Base-by-base conservation (phyloP, 805 yeast genomes). In the Wickerhamiella occidentalis region DNA sequence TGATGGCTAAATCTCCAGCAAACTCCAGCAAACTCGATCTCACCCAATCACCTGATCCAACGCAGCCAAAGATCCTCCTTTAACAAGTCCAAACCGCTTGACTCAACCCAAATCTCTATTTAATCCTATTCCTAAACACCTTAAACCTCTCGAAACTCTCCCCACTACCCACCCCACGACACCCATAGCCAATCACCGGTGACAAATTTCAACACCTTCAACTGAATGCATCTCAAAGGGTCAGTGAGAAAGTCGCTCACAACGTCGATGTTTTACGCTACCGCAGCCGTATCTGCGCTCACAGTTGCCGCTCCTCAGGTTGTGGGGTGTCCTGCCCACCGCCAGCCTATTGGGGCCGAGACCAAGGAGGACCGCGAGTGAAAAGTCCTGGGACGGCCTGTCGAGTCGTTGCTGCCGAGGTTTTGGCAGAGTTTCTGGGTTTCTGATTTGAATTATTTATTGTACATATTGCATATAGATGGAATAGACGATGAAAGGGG, bases 231-330 rank as follows among this genome's bases (percentile, higher is more conserved):
- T 48, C 49, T 57, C 28, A 48, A 52, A 18, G 61, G 58, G 2
- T 54, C 61, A 11, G 50, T 52, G n/a, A 35, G 60, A 12, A 47
- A 58, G 21, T 68, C 68, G 54, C 67, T 82, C 47, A 80, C 86
- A 19, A 73, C 75, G 44, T 79, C 85, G 12, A 68, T 82, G 52
- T 82, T 82, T 64, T 76, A 81, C 21, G 77, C 86, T 17, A 82
- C 92, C 0, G 82, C 82, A 54, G 72, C 81, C n/a, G 77, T 83
- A 25, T 82, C 88, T 33, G 75, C 82, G 51, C 75, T 82, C 15
- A 79, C 80, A 13, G 80, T 78, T 50, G 76, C 79, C 0, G 68
- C 68, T 4, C 68, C 71, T 3, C 61, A 64, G 40, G 33, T 65
- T 11, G 55, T 68, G 35, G 65, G 65, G 12, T 68, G 67, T 57